phyloP scores from a whole-genome alignment of 257 asterid species.

The Nicotiana tomentosiformis region DNA sequence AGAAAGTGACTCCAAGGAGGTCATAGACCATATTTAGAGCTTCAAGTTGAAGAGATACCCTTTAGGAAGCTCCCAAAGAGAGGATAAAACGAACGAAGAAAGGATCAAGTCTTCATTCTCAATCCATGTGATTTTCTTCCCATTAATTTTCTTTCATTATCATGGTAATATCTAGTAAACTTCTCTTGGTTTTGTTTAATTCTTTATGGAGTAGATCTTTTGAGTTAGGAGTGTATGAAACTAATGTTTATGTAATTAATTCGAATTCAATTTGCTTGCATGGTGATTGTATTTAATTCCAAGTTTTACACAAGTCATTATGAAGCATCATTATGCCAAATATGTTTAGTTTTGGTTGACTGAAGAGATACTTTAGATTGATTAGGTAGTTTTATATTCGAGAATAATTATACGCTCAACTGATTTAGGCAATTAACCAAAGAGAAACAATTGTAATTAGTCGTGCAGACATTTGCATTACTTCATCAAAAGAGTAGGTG shows the following conservation, averaged over 20 bases:
- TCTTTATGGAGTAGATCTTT: neutral
- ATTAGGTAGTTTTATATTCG: neutral
- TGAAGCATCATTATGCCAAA: neutral
- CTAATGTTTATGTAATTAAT: neutral
- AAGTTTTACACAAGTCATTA: no score
- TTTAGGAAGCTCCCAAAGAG: neutral
- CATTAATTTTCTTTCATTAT: neutral
- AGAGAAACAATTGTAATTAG: neutral
- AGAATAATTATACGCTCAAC: neutral
- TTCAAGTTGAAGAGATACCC: neutral
- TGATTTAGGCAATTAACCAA: neutral
- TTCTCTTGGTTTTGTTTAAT: constrained; percentile 4
- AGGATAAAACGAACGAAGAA: neutral
- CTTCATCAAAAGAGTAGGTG: neutral
- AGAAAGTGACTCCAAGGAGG: neutral
- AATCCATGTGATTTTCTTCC: neutral
- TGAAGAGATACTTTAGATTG: neutral
- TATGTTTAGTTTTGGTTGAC: neutral
- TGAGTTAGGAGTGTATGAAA: neutral
- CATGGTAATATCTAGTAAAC: neutral
- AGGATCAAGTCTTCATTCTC: neutral
- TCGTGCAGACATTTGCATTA: neutral
- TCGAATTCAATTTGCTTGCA: neutral
- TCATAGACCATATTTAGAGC: neutral
- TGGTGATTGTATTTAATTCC: neutral